phyloP scores from a whole-genome alignment of 495 filamentous ascomycete genomes.

The Penicillium lividum region DNA sequence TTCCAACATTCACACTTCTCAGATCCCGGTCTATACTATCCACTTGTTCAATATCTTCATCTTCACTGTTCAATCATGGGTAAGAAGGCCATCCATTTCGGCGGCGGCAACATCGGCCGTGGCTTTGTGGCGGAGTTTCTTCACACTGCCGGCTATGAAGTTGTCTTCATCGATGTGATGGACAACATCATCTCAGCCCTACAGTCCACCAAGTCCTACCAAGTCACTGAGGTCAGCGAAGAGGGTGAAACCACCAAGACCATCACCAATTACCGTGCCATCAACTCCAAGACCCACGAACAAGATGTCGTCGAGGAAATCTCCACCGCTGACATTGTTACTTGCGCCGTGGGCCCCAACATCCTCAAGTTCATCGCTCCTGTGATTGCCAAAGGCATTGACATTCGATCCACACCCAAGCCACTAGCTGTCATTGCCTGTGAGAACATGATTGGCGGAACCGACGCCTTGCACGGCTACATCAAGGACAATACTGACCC shows the following conservation, averaged over 20 bases:
- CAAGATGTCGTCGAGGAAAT: conserved; percentile 80
- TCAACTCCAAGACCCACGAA: conserved; percentile 87
- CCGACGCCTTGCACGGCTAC: conserved; percentile 75
- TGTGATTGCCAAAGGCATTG: conserved; percentile 88
- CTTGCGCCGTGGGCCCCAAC: conserved; percentile 94
- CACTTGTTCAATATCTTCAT: conserved; percentile 6
- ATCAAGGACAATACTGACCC: conserved; percentile 73
- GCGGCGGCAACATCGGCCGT: conserved; percentile 87
- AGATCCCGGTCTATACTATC: background rate
- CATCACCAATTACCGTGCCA: conserved; percentile 92
- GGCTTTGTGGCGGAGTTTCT: conserved; percentile 74
- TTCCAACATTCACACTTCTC: background rate
- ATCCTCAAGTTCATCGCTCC: conserved; percentile 95
- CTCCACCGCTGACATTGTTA: conserved; percentile 81
- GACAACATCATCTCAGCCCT: conserved; percentile 74
- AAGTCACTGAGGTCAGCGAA: conserved; percentile 88
- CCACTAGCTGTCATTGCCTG: conserved; percentile 93
- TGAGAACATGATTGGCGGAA: conserved; percentile 94
- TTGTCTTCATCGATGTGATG: conserved; percentile 94
- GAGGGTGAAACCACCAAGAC: conserved; percentile 78
- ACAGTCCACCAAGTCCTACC: conserved; percentile 73
- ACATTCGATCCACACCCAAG: conserved; percentile 64
- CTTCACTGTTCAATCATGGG: conserved; percentile 44
- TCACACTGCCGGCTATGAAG: conserved; percentile 75
- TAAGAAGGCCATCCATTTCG: conserved; percentile 90